Percentiles rank a stretch among this genome's conserved stretches.
Evolutionary conservation across 805 yeast species (phyloP).

Genomic region (Priceomyces haplophilus): DNA sequence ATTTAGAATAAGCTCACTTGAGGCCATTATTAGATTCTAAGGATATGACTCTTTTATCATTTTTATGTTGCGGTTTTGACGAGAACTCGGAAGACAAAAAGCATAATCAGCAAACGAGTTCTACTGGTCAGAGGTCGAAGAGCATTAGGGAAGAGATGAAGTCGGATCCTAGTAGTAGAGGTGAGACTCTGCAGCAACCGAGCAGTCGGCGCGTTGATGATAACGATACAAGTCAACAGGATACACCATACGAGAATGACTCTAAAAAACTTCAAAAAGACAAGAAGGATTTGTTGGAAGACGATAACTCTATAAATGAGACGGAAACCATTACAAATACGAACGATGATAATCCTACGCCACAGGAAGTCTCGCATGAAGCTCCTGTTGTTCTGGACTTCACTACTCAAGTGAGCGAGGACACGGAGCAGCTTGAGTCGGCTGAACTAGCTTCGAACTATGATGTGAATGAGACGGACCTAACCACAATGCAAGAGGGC

Average conservation of each 20-base stretch:
- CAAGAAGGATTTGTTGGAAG: slow-evolving; percentile 31
- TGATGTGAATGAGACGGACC: slow-evolving; percentile 34
- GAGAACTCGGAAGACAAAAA: slow-evolving; percentile 32
- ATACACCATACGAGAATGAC: slow-evolving; percentile 4
- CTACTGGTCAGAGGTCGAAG: slow-evolving; percentile 1
- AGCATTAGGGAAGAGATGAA: background rate
- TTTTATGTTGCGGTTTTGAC: slow-evolving; percentile 4
- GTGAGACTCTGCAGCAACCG: background rate
- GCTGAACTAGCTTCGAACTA: background rate
- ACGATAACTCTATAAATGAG: slow-evolving; percentile 37
- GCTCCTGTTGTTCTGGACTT: background rate
- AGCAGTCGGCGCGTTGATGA: background rate
- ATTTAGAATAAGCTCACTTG: background rate
- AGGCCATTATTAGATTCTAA: background rate
- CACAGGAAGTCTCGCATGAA: slow-evolving; percentile 8
- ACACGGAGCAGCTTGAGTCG: slow-evolving; percentile 7
- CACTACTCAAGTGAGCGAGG: slow-evolving; percentile 5
- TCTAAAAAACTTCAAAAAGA: slow-evolving; percentile 8
- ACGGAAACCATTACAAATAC: slow-evolving; percentile 42
- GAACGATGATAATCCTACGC: slow-evolving; percentile 24
- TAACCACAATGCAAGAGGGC: slow-evolving; percentile 66
- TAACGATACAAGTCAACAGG: background rate
- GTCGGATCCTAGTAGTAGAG: background rate
- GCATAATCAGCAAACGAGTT: slow-evolving; percentile 16
- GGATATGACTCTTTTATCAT: slow-evolving; percentile 2